A percentile compares a stretch with the other conserved stretches of the same genome.
These are phyloP conservation scores for Podila clonocystis DNA, from an alignment of 192 early-diverging fungal genomes.

Conservation along the genomic window DNA sequence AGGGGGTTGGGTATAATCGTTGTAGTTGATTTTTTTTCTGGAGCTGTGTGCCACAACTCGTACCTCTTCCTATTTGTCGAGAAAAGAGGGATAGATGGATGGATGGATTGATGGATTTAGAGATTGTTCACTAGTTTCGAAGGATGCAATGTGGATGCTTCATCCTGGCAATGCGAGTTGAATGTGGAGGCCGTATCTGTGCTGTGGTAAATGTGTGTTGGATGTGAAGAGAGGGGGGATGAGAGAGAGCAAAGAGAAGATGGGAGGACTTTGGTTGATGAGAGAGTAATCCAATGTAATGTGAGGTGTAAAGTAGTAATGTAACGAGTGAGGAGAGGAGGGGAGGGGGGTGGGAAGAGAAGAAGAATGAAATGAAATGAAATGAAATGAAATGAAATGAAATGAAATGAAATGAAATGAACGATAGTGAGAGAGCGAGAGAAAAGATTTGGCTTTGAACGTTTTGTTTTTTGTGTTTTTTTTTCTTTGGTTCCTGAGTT, in stretches of 20 bases:
- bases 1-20: background rate
- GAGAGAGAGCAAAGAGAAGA: background rate
- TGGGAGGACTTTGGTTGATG: background rate
- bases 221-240: background rate
- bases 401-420: too few relatives aligned
- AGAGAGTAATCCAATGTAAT: background rate
- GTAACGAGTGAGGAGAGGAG: background rate
- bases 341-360: background rate
- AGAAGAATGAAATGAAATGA: too few relatives aligned
- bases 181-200: background rate
- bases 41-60: background rate
- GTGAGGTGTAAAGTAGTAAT: background rate
- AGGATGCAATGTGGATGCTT: background rate
- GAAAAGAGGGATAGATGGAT: background rate
- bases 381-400: too few relatives aligned
- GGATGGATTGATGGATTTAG: background rate
- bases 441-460: too few relatives aligned
- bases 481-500: background rate
- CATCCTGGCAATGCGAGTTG: background rate
- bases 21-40: background rate
- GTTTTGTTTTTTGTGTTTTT: background rate
- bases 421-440: too few relatives aligned
- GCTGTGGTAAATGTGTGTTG: background rate
- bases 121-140: too few relatives aligned
- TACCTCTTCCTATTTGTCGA: too few relatives aligned